phyloP scores from a whole-genome alignment of 495 filamentous ascomycete species.

The Penicillium cataractarum region DNA sequence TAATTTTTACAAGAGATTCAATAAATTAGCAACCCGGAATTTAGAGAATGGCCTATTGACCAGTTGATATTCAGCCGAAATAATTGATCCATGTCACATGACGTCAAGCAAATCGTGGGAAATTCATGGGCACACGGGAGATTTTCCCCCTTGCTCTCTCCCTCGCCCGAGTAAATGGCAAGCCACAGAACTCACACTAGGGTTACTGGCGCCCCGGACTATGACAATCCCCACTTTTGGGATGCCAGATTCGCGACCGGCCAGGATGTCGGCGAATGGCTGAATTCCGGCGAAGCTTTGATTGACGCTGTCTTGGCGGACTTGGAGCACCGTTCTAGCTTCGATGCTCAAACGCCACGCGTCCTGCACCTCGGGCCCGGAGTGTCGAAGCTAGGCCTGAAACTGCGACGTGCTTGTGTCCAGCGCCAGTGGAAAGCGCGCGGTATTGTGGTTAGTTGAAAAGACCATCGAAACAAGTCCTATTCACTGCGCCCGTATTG shows the following conservation, averaged over 20 bases:
- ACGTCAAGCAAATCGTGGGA: background rate
- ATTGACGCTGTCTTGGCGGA: slow-evolving; percentile 35
- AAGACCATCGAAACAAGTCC: background rate
- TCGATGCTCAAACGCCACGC: slow-evolving; percentile 20
- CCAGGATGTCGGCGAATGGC: slow-evolving; percentile 48
- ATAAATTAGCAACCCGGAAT: no score
- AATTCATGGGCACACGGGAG: no score
- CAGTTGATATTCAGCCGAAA: no score
- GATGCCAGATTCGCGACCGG: slow-evolving; percentile 44
- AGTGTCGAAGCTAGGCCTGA: slow-evolving; percentile 41
- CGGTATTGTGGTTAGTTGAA: slow-evolving; percentile 41
- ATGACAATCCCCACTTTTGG: slow-evolving; percentile 46
- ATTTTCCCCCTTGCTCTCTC: background rate
- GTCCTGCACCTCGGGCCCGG: slow-evolving; percentile 48
- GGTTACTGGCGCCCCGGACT: slow-evolving; percentile 41
- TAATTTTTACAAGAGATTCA: no score
- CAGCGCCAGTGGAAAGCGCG: slow-evolving; percentile 34
- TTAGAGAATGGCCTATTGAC: no score
- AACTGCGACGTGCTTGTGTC: slow-evolving; percentile 36
- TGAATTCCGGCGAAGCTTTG: slow-evolving; percentile 43
- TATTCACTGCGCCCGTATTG: background rate
- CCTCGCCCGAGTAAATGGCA: slow-evolving; percentile 14
- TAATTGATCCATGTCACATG: no score
- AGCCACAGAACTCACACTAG: slow-evolving; percentile 24
- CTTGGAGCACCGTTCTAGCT: slow-evolving; percentile 24